These are phyloP conservation scores for Pestalotiopsis sp. DNA, from an alignment of 2,329 filamentous ascomycete species.

Conservation along the genomic window DNA sequence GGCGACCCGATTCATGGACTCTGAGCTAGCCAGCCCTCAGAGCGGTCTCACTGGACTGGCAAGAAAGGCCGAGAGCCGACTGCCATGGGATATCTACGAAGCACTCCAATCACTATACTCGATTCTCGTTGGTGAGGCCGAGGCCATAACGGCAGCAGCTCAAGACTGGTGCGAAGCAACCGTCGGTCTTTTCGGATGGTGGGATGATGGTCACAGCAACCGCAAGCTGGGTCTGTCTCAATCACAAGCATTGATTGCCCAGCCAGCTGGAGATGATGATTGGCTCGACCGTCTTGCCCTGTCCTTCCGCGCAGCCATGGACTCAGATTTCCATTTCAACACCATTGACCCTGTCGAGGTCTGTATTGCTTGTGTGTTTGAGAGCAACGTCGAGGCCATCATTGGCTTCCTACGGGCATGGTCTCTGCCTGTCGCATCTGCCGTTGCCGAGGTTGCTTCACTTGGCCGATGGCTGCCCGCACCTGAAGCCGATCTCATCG, in stretches of 20 bases:
- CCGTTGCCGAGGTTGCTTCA: slow-evolving; percentile 82
- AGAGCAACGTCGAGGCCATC: slow-evolving; percentile 77
- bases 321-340: slow-evolving; percentile 76
- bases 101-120: slow-evolving; percentile 79
- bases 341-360: slow-evolving; percentile 75
- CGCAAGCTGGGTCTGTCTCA: slow-evolving; percentile 31
- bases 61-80: slow-evolving; percentile 78
- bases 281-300: slow-evolving; percentile 74
- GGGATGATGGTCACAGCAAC: slow-evolving; percentile 70
- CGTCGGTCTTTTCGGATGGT: slow-evolving; percentile 83
- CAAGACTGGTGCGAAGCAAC: slow-evolving; percentile 93
- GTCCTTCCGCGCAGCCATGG: slow-evolving; percentile 68
- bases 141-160: slow-evolving; percentile 73
- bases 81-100: slow-evolving; percentile 90
- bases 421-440: slow-evolving; percentile 77
- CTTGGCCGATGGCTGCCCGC: slow-evolving; percentile 79
- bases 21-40: slow-evolving; percentile 34
- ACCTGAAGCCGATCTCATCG: slow-evolving; percentile 52
- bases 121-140: slow-evolving; percentile 73
- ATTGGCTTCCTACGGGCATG: slow-evolving; percentile 73
- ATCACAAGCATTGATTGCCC: slow-evolving; percentile 39
- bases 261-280: slow-evolving; percentile 51
- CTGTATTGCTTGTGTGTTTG: slow-evolving; percentile 77
- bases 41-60: slow-evolving; percentile 63
- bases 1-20: slow-evolving; percentile 31